phyloP scores from a whole-genome alignment of 805 yeast genomes.

The Suhomyces kilbournensis region DNA sequence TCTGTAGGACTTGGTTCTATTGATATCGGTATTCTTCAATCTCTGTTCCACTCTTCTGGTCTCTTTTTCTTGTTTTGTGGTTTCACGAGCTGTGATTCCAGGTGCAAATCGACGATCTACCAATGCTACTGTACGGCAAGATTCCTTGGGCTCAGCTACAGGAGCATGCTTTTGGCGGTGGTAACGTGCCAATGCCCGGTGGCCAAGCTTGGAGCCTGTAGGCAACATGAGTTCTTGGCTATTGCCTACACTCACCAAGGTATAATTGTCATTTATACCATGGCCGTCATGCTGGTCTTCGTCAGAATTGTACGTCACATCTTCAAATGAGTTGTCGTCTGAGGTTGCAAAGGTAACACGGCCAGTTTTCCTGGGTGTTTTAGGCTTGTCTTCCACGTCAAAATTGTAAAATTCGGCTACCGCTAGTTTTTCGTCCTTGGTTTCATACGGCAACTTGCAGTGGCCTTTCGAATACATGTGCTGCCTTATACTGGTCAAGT shows the following conservation, averaged over 20 bases:
- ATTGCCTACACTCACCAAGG: conserved; percentile 44
- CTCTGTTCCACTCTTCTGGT: conserved; percentile 20
- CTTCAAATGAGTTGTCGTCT: conserved; percentile 4
- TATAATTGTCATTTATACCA: conserved; percentile 21
- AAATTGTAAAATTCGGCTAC: conserved; percentile 41
- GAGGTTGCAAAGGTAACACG: neutral
- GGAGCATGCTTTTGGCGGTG: conserved; percentile 56
- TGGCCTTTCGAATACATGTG: conserved; percentile 45
- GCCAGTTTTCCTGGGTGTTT: neutral
- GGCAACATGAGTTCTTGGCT: conserved; percentile 69
- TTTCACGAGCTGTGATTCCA: conserved; percentile 27
- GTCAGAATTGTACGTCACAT: conserved; percentile 7
- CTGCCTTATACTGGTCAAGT: conserved; percentile 41
- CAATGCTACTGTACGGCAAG: conserved; percentile 71
- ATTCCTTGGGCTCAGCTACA: conserved; percentile 47
- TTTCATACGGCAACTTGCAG: conserved; percentile 45
- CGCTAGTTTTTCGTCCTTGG: conserved; percentile 33
- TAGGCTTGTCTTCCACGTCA: conserved; percentile 15
- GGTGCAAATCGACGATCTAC: conserved; percentile 59
- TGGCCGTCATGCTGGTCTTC: conserved; percentile 12
- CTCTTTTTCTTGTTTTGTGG: conserved; percentile 34
- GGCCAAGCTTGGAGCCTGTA: conserved; percentile 77
- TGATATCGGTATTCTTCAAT: conserved; percentile 21
- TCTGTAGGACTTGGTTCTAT: conserved; percentile 23
- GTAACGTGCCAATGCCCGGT: conserved; percentile 68